A percentile compares a stretch with the other conserved stretches of the same genome.
Conservation (phyloP, 2,329 filamentous ascomycete genomes). For the Fusarium sublunatum region DNA sequence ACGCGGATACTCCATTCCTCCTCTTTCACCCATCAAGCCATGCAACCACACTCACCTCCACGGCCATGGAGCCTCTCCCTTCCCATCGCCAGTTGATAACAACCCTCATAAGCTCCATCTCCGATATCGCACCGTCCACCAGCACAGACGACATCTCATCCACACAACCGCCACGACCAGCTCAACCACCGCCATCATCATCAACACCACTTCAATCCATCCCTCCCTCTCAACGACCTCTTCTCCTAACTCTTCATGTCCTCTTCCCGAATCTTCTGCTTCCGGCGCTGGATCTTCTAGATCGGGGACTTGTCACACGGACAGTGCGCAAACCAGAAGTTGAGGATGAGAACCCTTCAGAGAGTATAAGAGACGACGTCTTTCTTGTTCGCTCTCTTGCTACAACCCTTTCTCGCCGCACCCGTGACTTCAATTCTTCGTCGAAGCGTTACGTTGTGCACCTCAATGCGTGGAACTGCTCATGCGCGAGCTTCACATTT, state of each 20-base stretch:
- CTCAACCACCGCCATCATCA: constrained; percentile 34
- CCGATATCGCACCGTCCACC: constrained; percentile 27
- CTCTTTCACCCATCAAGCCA: constrained; percentile 11
- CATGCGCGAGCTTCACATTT: constrained; percentile 85
- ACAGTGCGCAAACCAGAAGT: constrained; percentile 46
- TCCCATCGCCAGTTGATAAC: constrained; percentile 60
- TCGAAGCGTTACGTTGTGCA: constrained; percentile 74
- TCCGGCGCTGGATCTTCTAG: constrained; percentile 87
- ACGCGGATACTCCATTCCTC: constrained; percentile 12
- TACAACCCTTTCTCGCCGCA: constrained; percentile 47
- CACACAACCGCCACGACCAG: constrained; percentile 15
- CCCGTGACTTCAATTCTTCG: constrained; percentile 24
- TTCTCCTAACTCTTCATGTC: constrained; percentile 84
- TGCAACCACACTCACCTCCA: constrained; percentile 11
- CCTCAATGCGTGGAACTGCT: constrained; percentile 85
- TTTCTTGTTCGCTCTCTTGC: constrained; percentile 74
- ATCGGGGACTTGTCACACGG: constrained; percentile 76
- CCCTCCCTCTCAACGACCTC: constrained; percentile 56
- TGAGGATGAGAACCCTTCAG: not conserved
- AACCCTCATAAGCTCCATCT: constrained; percentile 59
- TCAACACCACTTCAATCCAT: constrained; percentile 30
- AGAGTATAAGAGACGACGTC: constrained; percentile 46
- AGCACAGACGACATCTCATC: constrained; percentile 7
- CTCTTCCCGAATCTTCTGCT: constrained; percentile 85
- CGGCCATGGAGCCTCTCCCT: constrained; percentile 44